Percentiles rank a stretch among this genome's conserved stretches.
Conservation (phyloP, 192 early-diverging fungal species). For the Dispira simplex region DNA sequence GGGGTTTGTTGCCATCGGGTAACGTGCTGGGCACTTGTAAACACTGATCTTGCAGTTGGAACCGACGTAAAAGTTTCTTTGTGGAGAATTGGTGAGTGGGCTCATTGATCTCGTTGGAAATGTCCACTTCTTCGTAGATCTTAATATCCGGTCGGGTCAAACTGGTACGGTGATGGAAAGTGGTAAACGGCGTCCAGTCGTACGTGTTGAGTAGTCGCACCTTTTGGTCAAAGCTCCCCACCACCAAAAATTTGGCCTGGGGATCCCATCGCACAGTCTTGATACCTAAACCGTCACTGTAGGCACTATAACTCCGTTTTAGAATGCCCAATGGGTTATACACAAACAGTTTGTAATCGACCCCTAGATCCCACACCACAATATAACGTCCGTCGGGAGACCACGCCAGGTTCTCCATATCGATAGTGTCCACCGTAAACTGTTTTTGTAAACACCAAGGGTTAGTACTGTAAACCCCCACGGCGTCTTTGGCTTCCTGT, state of each 20-base stretch:
- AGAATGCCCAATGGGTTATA: constrained; percentile 52
- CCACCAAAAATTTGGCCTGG: constrained; percentile 52
- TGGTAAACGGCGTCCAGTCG: constrained; percentile 48
- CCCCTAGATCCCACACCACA: constrained; percentile 52
- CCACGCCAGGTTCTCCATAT: constrained; percentile 63
- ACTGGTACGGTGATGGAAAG: constrained; percentile 38
- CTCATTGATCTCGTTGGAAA: constrained; percentile 5
- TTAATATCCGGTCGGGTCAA: constrained; percentile 16
- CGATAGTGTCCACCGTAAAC: constrained; percentile 49
- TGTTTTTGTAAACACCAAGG: constrained; percentile 27
- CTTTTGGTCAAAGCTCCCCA: constrained; percentile 80
- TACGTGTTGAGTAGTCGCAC: constrained; percentile 57
- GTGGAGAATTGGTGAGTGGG: constrained; percentile 2
- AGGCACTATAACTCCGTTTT: constrained; percentile 25
- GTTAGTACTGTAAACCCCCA: constrained; percentile 22
- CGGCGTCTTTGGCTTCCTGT: constrained; percentile 24
- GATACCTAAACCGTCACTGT: constrained; percentile 55
- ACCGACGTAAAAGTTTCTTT: constrained; percentile 7
- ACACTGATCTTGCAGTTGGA: constrained; percentile 36
- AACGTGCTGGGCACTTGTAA: constrained; percentile 30
- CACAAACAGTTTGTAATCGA: constrained; percentile 50
- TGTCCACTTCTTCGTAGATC: constrained; percentile 9
- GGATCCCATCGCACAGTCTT: constrained; percentile 63
- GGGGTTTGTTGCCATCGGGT: constrained; percentile 49
- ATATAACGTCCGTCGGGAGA: constrained; percentile 74